phyloP scores from a whole-genome alignment of 148 eudicot species.

The Chenopodium quinoa region DNA sequence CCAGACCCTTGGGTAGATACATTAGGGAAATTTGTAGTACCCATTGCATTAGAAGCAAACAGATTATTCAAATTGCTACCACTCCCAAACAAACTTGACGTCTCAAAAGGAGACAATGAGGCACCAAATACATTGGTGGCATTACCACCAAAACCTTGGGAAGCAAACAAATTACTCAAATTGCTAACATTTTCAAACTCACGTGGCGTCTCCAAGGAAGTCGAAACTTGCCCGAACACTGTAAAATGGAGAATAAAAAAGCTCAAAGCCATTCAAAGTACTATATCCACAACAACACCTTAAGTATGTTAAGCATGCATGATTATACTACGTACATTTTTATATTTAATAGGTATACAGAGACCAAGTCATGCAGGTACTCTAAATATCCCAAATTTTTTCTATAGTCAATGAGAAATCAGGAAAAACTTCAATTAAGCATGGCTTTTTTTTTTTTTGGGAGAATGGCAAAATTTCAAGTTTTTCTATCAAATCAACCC shows the following conservation, averaged over 20 bases:
- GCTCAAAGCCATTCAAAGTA: neutral
- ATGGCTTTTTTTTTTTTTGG: too few relatives aligned
- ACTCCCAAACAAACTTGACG: too few relatives aligned
- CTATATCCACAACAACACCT: neutral
- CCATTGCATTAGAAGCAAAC: slow-evolving; percentile 14
- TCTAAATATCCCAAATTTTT: too few relatives aligned
- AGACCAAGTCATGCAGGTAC: too few relatives aligned
- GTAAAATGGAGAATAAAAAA: neutral
- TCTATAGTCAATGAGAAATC: too few relatives aligned
- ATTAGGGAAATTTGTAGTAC: slow-evolving; percentile 11
- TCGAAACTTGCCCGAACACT: slow-evolving; percentile 21
- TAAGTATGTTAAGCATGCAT: too few relatives aligned
- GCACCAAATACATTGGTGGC: neutral
- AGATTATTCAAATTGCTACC: neutral
- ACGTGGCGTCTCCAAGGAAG: slow-evolving; percentile 18
- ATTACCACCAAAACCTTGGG: neutral
- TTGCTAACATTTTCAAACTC: slow-evolving; percentile 14
- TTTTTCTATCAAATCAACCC: too few relatives aligned
- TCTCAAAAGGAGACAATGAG: neutral
- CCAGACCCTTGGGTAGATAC: slow-evolving; percentile 12
- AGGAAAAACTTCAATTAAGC: too few relatives aligned
- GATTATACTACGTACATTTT: too few relatives aligned
- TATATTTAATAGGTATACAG: too few relatives aligned
- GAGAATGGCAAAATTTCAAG: too few relatives aligned
- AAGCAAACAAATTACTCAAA: neutral